Evolutionary conservation across 2,329 filamentous ascomycete species (phyloP).

Genomic region (Emergomyces orientalis): DNA sequence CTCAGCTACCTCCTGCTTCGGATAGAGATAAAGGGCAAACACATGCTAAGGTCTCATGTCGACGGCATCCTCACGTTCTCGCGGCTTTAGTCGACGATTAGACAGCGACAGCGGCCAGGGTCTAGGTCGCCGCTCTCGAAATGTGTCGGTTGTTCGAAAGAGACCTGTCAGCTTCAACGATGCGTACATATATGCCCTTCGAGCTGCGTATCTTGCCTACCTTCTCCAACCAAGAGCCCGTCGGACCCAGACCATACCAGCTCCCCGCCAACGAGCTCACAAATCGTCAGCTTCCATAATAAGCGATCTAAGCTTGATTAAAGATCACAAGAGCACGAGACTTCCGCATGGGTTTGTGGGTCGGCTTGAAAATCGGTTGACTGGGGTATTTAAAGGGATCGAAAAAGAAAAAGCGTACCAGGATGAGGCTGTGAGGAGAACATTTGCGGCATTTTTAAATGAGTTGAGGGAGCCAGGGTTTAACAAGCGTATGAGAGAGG

Average conservation of each 20-base stretch:
- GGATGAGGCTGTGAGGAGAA: slow-evolving; percentile 82
- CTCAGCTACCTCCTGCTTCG: slow-evolving; percentile 19
- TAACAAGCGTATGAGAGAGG: slow-evolving; percentile 85
- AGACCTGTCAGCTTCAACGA: slow-evolving; percentile 53
- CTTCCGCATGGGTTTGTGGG: slow-evolving; percentile 64
- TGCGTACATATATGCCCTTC: slow-evolving; percentile 83
- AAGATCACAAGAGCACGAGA: slow-evolving; percentile 59
- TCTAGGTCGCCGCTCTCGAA: slow-evolving; percentile 35
- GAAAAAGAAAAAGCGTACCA: slow-evolving; percentile 82
- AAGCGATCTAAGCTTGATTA: slow-evolving; percentile 67
- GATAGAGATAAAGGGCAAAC: slow-evolving; percentile 17
- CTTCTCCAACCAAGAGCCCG: slow-evolving; percentile 84
- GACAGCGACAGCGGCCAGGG: slow-evolving; percentile 36
- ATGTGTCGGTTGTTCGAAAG: slow-evolving; percentile 34
- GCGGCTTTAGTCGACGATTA: slow-evolving; percentile 39
- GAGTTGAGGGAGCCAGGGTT: slow-evolving; percentile 83
- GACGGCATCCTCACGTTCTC: slow-evolving; percentile 38
- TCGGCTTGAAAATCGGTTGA: slow-evolving; percentile 67
- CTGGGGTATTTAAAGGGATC: slow-evolving; percentile 67
- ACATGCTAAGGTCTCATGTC: slow-evolving; percentile 30
- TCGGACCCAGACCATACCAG: slow-evolving; percentile 71
- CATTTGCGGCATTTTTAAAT: slow-evolving; percentile 89
- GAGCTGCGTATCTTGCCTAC: slow-evolving; percentile 84
- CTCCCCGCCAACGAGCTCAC: slow-evolving; percentile 55
- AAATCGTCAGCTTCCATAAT: slow-evolving; percentile 66